Conservation (phyloP, 2,329 filamentous ascomycete genomes). For the Coniochaeta hoffmannii region DNA sequence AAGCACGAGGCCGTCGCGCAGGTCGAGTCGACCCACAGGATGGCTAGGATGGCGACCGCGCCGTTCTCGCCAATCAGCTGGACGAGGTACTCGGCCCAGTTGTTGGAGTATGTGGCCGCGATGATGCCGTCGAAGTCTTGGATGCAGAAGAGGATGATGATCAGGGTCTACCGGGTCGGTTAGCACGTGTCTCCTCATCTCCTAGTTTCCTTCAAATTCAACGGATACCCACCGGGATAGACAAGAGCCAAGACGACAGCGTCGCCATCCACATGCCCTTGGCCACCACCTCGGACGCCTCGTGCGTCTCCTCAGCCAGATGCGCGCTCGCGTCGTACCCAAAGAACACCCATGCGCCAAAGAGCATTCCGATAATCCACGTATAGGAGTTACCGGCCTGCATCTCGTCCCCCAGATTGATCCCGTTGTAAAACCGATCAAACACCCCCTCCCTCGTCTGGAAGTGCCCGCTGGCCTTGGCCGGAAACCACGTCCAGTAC, state of each 20-base stretch:
- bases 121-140: conserved; percentile 31
- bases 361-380: conserved; percentile 27
- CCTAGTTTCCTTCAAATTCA: background rate
- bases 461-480: conserved; percentile 24
- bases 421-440: conserved; percentile 28
- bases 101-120: conserved; percentile 25
- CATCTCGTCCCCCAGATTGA: conserved; percentile 24
- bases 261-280: conserved; percentile 30
- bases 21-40: conserved; percentile 29
- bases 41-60: conserved; percentile 24
- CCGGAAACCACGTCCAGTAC: conserved; percentile 31
- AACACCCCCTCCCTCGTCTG: conserved; percentile 24
- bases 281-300: conserved; percentile 26
- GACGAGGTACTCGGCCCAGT: conserved; percentile 30
- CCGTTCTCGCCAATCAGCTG: conserved; percentile 26
- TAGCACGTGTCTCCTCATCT: background rate
- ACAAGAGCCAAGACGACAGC: conserved; percentile 26
- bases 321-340: conserved; percentile 28
- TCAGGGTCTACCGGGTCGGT: conserved; percentile 17
- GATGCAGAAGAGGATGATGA: conserved; percentile 31
- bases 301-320: conserved; percentile 28
- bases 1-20: conserved; percentile 28
- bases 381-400: conserved; percentile 27
- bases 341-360: conserved; percentile 27
- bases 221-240: conserved; percentile 19